Base-by-base conservation (phyloP, 805 yeast species). In the Candida fluviatilis region DNA sequence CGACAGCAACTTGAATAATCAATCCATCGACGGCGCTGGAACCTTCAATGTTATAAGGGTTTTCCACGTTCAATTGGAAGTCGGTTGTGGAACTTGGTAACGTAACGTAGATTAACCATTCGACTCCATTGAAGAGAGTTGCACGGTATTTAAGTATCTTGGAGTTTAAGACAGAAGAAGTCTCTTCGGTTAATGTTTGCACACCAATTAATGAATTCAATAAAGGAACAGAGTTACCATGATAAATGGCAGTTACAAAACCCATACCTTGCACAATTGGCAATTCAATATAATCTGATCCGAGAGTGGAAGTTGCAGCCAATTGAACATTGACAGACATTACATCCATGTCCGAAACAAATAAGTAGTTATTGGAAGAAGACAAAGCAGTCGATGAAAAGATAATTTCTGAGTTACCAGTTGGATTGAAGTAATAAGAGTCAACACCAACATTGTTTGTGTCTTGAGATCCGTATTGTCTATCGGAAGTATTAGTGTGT, bases 211-310 rank as follows among this genome's bases (percentile, higher is more conserved):
- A 43, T 8, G 62, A 47, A 39, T 54, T 57, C 31, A 62, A 43
- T 41, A 61, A 56, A 2, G 88, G 84, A 19, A 68, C 67, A 49
- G 80, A 60, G 42, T 66, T 61, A 32, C 72, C 72, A 52, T 61
- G 53, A 39, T 73, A 70, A 45, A 82, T 59, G 18, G 81, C 86
- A 23, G 95, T 82, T 12, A 85, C 76, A 45, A 85, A 79, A 5
- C 96, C 96, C 76, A 73, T 72, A 38, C 97, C 97, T 58, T 84
- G 90, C 4, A 82, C 84, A 38, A 84, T 52, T 3, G 91, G 90
- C 27, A 75, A 55, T 24, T 64, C 64, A 36, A 80, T 54, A 24
- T 62, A 67, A 33, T 76, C 77, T 12, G 58, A 40, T 6, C 42
- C 43, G 39, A 62, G 36, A 43, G 54, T 49, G 7, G 57, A 51